phyloP scores from a whole-genome alignment of 108 stramenopile species.

The Nitzschia putrida region DNA sequence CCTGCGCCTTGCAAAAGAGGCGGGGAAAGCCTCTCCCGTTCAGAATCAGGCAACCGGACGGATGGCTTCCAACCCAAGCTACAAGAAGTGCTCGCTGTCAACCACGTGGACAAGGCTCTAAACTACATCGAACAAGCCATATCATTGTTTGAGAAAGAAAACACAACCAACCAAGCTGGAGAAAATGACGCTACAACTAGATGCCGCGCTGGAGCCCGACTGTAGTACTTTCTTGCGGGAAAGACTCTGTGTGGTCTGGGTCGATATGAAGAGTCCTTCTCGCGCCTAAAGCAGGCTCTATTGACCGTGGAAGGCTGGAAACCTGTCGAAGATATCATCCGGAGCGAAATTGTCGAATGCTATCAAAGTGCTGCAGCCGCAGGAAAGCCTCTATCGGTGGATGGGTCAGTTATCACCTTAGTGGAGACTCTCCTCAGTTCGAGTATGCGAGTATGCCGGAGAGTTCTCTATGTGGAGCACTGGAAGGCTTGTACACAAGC shows the following conservation, averaged over 20 bases:
- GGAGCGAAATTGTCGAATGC: slow-evolving; percentile 60
- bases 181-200: slow-evolving; percentile 19
- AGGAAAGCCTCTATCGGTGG: no score
- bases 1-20: slow-evolving; percentile 48
- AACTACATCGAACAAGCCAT: slow-evolving; percentile 63
- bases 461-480: slow-evolving; percentile 12
- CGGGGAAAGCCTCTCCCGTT: slow-evolving; percentile 33
- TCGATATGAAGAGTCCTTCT: slow-evolving; percentile 50
- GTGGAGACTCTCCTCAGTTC: slow-evolving; percentile 47
- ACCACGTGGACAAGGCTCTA: slow-evolving; percentile 63
- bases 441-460: slow-evolving; percentile 40
- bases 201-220: slow-evolving; percentile 49
- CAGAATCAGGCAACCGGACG: slow-evolving; percentile 54
- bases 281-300: slow-evolving; percentile 58
- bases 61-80: slow-evolving; percentile 48
- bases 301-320: slow-evolving; percentile 60
- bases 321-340: slow-evolving; percentile 57
- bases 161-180: slow-evolving; percentile 18
- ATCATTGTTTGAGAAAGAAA: slow-evolving; percentile 50
- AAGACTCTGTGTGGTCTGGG: slow-evolving; percentile 57
- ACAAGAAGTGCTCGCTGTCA: slow-evolving; percentile 41
- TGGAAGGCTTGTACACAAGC: slow-evolving; percentile 35
- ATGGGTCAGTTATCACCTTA: no score
- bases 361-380: slow-evolving; percentile 46
- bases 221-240: slow-evolving; percentile 81